Percentiles rank a stretch among this genome's conserved stretches.
These are phyloP conservation scores for Parsonsia alboflavescens DNA, from an alignment of 257 asterid species.

Conservation along the genomic window DNA sequence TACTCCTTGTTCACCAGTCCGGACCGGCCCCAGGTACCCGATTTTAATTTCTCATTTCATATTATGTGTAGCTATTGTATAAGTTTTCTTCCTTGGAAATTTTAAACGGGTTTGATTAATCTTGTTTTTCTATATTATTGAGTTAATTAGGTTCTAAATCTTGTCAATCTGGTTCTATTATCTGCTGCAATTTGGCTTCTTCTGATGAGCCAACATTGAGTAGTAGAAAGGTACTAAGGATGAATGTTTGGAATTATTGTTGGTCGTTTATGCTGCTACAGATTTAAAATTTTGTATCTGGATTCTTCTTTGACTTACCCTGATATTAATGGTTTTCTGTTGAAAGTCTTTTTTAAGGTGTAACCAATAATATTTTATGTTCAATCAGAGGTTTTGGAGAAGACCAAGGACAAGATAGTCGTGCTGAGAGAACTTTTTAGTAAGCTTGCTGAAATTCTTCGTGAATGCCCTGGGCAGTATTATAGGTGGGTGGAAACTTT, in stretches of 20 bases:
- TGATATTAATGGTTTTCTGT: background rate
- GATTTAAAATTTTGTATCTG: background rate
- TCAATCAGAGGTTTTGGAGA: conserved; percentile 65
- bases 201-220: background rate
- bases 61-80: background rate
- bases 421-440: conserved; percentile 49
- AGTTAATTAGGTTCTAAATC: background rate
- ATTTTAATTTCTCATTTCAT: background rate
- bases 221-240: background rate
- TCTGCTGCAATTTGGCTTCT: background rate
- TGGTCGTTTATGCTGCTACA: background rate
- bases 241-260: background rate
- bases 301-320: background rate
- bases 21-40: conserved; percentile 53
- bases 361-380: background rate
- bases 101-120: background rate
- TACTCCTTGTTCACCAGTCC: conserved; percentile 74
- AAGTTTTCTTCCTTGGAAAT: background rate
- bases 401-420: conserved; percentile 58
- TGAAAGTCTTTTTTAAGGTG: background rate
- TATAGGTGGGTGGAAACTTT: conserved; percentile 47
- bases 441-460: conserved; percentile 61
- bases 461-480: conserved; percentile 79
- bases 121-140: background rate
- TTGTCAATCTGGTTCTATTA: background rate